Conservation (phyloP, 129 eudicot genomes). For the Logfia minima region DNA sequence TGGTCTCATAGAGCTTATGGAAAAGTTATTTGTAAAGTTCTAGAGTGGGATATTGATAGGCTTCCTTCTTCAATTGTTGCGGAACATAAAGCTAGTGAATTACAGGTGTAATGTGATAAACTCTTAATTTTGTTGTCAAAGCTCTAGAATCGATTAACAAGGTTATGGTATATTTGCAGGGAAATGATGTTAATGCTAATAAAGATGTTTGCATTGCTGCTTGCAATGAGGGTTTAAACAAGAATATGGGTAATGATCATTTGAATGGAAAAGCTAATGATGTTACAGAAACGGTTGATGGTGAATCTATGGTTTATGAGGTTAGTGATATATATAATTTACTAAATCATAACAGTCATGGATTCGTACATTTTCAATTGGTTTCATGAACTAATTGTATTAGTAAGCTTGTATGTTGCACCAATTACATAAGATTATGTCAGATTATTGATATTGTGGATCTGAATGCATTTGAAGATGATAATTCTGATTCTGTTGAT, state of each 20-base stretch:
- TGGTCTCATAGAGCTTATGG: constrained; percentile 72
- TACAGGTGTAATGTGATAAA: constrained; percentile 32
- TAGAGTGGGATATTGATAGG: constrained; percentile 78
- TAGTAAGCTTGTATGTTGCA: neutral
- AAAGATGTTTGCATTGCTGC: neutral
- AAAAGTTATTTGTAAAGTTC: constrained; percentile 65
- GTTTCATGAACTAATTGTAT: neutral
- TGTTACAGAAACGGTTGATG: constrained; percentile 21
- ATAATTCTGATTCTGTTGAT: neutral
- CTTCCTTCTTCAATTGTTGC: constrained; percentile 44
- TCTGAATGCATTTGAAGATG: neutral
- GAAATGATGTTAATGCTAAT: constrained; percentile 22
- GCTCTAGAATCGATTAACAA: neutral
- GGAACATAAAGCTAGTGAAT: constrained; percentile 22
- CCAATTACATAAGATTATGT: neutral
- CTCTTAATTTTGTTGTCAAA: neutral
- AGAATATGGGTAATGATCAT: constrained; percentile 11
- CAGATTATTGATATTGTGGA: constrained; percentile 9
- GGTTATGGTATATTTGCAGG: constrained; percentile 28
- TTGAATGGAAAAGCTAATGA: constrained; percentile 17
- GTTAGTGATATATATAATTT: constrained; percentile 32
- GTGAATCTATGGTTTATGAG: constrained; percentile 46
- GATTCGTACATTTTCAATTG: constrained; percentile 7
- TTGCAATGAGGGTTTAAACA: constrained; percentile 11
- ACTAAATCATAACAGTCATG: neutral